Evolutionary conservation across 371 early-diverging fungal species (phyloP), one percentile per base, ranked within the genome.

Genomic region (Circinella minor): DNA sequence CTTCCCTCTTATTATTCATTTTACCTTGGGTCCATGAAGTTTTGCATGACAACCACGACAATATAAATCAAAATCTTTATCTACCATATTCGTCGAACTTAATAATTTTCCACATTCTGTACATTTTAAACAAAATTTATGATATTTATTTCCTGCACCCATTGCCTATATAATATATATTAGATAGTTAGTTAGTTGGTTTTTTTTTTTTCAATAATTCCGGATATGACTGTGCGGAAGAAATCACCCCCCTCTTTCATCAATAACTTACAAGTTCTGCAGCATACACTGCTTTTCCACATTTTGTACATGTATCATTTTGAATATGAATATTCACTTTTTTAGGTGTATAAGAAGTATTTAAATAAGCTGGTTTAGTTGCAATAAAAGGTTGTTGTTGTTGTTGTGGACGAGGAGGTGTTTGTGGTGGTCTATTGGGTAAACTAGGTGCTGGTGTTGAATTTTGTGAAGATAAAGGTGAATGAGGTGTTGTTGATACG

Each of bases 71-170:
- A 72, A 78, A 65, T 80, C 80, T 27, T 74, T 74, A 51, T 85
- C 85, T 0, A 79, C 83, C 85, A 85, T 81, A 64, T 79, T 85
- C 6, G 75, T 82, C 6, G 85, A 82, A 63, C 80, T 80, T 49
- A 85, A 63, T 14, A 77, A 48, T 67, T 85, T 85, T 36, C 78
- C 78, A 64, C 85, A 85, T 3, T 78, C 66, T 37, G 63, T 75
- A 67, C 83, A 85, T 48, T 80, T 81, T 20, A 82, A 63, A 39
- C 85, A 85, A 34, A 75, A 43, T 51, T 81, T 82, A 65, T 85
- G 85, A 46, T 82, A 85, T 55, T 85, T 85, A 61, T 85, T 85
- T 4, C 80, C 80, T 9, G 83, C 85, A 10, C 80, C 85, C 51
- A 80, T 71, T 3, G 75, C 79, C 78, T 78, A 5, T 13, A 51